Percentiles rank a stretch among this genome's conserved stretches.
These are phyloP conservation scores for Pythium phragmitis DNA, from an alignment of 352 stramenopile genomes.

Conservation along the genomic window DNA sequence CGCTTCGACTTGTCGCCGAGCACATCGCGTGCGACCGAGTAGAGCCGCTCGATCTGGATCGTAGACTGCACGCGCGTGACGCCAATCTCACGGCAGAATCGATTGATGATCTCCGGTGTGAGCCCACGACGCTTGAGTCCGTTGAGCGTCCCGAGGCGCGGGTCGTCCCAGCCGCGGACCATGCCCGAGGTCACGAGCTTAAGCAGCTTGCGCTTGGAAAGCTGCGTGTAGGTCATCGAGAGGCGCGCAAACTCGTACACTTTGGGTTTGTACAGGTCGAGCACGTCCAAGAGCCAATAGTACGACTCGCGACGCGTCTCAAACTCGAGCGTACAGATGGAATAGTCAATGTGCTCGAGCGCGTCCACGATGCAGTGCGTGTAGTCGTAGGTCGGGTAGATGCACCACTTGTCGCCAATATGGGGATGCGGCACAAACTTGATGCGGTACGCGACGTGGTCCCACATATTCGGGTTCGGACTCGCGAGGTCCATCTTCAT, in stretches of 20 bases:
- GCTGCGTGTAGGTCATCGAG: constrained; percentile 97
- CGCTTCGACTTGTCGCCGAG: constrained; percentile 75
- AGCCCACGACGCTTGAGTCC: constrained; percentile 88
- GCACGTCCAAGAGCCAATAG: constrained; percentile 97
- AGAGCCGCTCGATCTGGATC: constrained; percentile 83
- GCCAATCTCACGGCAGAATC: constrained; percentile 87
- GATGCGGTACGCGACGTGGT: constrained; percentile 98
- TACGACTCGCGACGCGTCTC: constrained; percentile 98
- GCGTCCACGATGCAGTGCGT: constrained; percentile 98
- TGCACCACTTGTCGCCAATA: constrained; percentile 97
- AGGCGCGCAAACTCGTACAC: constrained; percentile 97
- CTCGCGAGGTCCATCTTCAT: constrained; percentile 99
- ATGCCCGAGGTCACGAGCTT: constrained; percentile 95
- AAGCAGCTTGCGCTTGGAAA: constrained; percentile 98
- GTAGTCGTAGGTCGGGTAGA: constrained; percentile 99
- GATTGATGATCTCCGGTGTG: constrained; percentile 82
- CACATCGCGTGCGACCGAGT: constrained; percentile 66
- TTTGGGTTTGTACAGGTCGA: constrained; percentile 98
- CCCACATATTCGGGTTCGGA: constrained; percentile 99
- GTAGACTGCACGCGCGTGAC: constrained; percentile 86
- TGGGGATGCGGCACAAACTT: constrained; percentile 97
- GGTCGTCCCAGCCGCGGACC: constrained; percentile 94
- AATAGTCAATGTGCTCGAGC: constrained; percentile 99
- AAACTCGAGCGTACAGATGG: constrained; percentile 99
- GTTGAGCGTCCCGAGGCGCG: constrained; percentile 97